Evolutionary conservation across 2,329 filamentous ascomycete genomes (phyloP), one percentile per base, ranked within the genome.

Genomic region (Eutypa lata): DNA sequence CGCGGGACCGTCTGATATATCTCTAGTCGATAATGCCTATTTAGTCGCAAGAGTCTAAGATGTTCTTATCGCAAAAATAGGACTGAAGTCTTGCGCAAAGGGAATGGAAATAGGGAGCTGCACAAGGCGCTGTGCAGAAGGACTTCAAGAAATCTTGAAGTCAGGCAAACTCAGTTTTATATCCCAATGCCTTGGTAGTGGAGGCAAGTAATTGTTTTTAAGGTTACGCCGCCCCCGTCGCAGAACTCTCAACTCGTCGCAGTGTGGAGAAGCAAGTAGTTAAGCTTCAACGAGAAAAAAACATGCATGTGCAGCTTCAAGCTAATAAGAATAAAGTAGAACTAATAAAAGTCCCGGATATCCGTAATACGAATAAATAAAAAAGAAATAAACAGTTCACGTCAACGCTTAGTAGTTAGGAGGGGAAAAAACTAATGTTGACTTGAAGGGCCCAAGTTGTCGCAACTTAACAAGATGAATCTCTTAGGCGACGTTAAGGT

Each of bases 1-100:
- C 56, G 46, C 50, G 54, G 49, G 53, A 55, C 53, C 57, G 55
- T 56, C 54, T 45, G 42, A 24, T 45, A 19, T 35, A 35, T 38
- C 6, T 45, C 11, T 45, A 24, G 38, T 13, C 42, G 21, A n/a
- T 16, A 28, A 44, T 28, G 5, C 19, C 21, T 24, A 21, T 24
- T n/a, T 16, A 13, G 18, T 24, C 22, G 21, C 14, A 22, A 14
- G 42, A 13, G 21, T 16, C 21, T 45, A 7, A 26, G 22, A 3
- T 18, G 42, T 13, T 21, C 6, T 13, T 42, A 42, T 22, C n/a
- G 38, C n/a, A 18, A 18, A 22, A 10, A 42, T 42, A 2, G 38
- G 38, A 42, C 19, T 18, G 19, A 42, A 42, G 38, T 22, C 38
- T 10, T 42, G n/a, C 11, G 18, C 19, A 10, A 31, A 6, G 10